Evolutionary conservation across 2,329 filamentous ascomycete species (phyloP), one percentile per base, ranked within the genome.

Genomic region (Nothophaeocryptopus gaeumannii): DNA sequence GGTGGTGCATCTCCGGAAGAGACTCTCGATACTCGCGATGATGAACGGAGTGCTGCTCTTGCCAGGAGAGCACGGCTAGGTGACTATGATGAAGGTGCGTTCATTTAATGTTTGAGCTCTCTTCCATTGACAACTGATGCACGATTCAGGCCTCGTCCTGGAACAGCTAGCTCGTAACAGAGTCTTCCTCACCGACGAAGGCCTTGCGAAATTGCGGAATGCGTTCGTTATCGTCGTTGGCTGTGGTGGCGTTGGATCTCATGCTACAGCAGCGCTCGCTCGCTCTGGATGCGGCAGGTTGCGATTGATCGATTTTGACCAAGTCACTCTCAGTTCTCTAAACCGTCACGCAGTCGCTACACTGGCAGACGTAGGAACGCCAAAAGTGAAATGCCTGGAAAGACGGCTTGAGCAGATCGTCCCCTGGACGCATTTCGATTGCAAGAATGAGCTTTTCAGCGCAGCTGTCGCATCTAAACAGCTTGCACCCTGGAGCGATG

Each of bases 331-430:
- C 38, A 95, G 89, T 56, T 96, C 90, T 2, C 75, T 99, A 47
- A 99, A 99, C 70, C 79, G 93, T n/a, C 93, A 99, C 71, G 90
- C 93, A 8, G 86, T 99, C 1, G 93, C 93, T 5, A 97, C 92
- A 0, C 77, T 97, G 5, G 88, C 89, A 12, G 93, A 99, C 64
- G 93, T 99, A 1, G 93, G 93, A 16, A 89, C 86, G 10, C 83
- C 91, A 8, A 99, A 99, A 72, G 93, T 99, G 1, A 81, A 87
- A 48, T 93, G 89, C 61, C 81, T 99, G 44, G 80, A 85, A 62
- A 83, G 84, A 50, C 78, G 92, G 30, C 74, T 99, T 55, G 82
- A 93, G 61, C 89, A 93, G 61, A 85, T 99, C 55, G 82, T 88
- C 2, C 93, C 93, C 0, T 99, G 93, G 93, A 87, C 89, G 35